Evolutionary conservation across 257 asterid species (phyloP).

Genomic region (Salvia rosmarinus): DNA sequence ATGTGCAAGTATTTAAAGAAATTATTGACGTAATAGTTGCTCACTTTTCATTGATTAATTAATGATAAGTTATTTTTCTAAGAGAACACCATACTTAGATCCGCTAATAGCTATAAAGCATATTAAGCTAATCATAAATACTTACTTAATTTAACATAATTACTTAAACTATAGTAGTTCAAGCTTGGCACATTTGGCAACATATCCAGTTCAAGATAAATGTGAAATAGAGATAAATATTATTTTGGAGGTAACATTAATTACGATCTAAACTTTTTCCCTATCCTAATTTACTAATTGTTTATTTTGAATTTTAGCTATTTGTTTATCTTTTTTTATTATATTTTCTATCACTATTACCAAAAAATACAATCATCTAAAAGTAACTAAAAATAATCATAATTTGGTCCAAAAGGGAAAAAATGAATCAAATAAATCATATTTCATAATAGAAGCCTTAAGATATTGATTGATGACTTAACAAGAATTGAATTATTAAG

Average conservation of each 20-base stretch:
- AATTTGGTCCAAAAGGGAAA: not conserved
- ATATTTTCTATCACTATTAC: conserved; percentile 4
- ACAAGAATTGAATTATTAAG: conserved; percentile 41
- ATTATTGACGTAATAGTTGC: not conserved
- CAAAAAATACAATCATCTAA: conserved; percentile 20
- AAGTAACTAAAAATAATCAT: conserved; percentile 17
- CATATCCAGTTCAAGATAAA: not conserved
- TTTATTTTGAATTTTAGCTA: not conserved
- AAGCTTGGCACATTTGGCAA: not conserved
- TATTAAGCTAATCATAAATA: not conserved
- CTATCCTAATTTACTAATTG: not conserved
- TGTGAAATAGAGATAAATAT: not conserved
- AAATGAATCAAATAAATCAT: too few species aligned
- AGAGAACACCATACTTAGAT: not conserved
- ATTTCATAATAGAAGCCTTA: conserved; percentile 8
- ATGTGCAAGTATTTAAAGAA: not conserved
- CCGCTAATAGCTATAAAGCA: not conserved
- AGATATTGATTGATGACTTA: conserved; percentile 34
- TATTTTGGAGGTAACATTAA: not conserved
- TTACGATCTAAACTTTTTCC: not conserved
- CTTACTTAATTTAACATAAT: not conserved
- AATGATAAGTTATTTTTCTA: not conserved
- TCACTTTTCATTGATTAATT: conserved; percentile 4
- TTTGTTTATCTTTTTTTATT: not conserved
- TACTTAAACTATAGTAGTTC: not conserved